Evolutionary conservation across 495 filamentous ascomycete genomes (phyloP).

Genomic region (Staphylotrichum longicolle): DNA sequence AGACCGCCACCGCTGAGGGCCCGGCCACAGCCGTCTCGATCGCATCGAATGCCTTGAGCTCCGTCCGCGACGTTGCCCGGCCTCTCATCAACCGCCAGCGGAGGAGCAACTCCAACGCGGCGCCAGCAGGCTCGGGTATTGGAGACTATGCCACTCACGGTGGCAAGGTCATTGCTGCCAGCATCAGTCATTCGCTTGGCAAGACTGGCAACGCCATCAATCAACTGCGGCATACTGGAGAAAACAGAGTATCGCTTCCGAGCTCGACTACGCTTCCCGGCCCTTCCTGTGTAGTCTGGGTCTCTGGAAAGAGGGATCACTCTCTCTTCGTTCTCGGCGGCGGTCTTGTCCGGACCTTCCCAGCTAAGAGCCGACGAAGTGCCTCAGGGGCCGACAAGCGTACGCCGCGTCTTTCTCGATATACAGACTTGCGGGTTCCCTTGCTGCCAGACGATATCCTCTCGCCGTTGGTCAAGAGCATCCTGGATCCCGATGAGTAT

Average conservation of each 20-base stretch:
- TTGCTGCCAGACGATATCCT: conserved; percentile 50
- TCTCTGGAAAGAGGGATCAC: conserved; percentile 52
- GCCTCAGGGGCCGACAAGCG: conserved; percentile 39
- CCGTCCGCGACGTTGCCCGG: conserved; percentile 58
- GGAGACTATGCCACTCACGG: conserved; percentile 68
- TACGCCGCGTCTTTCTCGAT: conserved; percentile 49
- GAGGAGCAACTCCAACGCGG: conserved; percentile 46
- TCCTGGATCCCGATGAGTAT: conserved; percentile 49
- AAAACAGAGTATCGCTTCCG: conserved; percentile 77
- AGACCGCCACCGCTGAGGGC: conserved; percentile 38
- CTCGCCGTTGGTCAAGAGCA: conserved; percentile 42
- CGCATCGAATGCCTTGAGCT: conserved; percentile 61
- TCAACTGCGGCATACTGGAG: conserved; percentile 76
- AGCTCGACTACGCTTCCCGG: conserved; percentile 45
- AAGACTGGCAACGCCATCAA: conserved; percentile 75
- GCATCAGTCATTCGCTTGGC: conserved; percentile 78
- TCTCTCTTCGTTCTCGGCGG: conserved; percentile 58
- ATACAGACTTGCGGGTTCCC: conserved; percentile 64
- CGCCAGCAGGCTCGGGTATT: conserved; percentile 54
- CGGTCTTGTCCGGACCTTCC: conserved; percentile 64
- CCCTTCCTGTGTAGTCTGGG: conserved; percentile 56
- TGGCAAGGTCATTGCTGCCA: conserved; percentile 75
- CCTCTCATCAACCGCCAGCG: conserved; percentile 50
- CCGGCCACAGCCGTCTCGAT: conserved; percentile 51
- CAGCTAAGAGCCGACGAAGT: conserved; percentile 52